Percentiles rank a stretch among this genome's conserved stretches.
Evolutionary conservation across 495 filamentous ascomycete genomes (phyloP).

Genomic region (Aspergillus asperescens): DNA sequence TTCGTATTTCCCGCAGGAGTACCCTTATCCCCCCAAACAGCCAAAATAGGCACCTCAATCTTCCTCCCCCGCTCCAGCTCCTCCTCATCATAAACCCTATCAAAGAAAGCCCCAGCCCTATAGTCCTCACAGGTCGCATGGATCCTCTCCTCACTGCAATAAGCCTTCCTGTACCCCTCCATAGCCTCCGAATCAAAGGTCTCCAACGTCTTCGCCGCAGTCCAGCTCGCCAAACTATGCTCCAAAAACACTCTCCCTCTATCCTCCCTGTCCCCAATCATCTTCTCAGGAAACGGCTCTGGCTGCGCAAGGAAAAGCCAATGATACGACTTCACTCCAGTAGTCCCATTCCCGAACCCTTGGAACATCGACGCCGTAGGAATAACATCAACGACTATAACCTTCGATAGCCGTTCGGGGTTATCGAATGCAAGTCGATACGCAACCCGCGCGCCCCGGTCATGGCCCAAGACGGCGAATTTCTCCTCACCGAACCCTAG

Average conservation of each 20-base stretch:
- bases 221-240: background rate
- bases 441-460: background rate
- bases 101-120: background rate
- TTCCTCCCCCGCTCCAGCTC: background rate
- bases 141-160: background rate
- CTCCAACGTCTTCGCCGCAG: background rate
- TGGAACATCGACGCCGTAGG: slow-evolving; percentile 1
- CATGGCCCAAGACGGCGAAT: background rate
- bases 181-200: background rate
- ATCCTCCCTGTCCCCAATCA: background rate
- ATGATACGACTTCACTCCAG: background rate
- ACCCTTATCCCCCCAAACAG: background rate
- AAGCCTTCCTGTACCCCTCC: background rate
- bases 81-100: slow-evolving; percentile 2
- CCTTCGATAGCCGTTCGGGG: background rate
- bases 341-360: background rate
- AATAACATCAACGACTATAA: background rate
- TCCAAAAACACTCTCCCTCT: background rate
- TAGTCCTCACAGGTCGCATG: slow-evolving; percentile 1
- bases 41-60: background rate
- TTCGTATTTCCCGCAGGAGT: background rate
- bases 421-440: background rate
- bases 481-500: background rate
- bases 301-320: slow-evolving; percentile 2
- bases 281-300: background rate